Evolutionary conservation across 2,329 filamentous ascomycete genomes (phyloP).

Genomic region (Pestalotiopsis sp.): DNA sequence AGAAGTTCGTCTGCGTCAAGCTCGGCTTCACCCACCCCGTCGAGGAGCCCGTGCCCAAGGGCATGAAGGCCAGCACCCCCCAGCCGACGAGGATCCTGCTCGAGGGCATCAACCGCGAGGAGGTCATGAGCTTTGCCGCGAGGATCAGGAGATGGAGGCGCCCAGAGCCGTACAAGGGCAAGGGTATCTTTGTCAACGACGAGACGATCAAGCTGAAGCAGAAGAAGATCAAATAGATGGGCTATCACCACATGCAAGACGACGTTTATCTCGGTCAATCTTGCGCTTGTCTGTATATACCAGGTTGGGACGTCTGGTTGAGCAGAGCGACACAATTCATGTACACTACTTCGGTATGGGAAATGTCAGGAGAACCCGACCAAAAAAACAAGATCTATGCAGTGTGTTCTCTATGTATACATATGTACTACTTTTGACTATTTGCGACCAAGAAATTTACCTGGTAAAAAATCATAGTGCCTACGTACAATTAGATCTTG

Average conservation of each 20-base stretch:
- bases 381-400: slow-evolving; percentile 7
- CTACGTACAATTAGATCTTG: slow-evolving; percentile 8
- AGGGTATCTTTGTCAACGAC: slow-evolving; percentile 97
- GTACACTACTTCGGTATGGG: slow-evolving; percentile 5
- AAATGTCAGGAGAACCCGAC: background rate
- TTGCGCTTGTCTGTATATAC: background rate
- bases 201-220: slow-evolving; percentile 98
- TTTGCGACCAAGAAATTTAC: background rate
- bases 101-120: slow-evolving; percentile 83
- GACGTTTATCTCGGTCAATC: background rate
- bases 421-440: slow-evolving; percentile 7
- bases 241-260: background rate
- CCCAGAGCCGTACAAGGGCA: slow-evolving; percentile 98
- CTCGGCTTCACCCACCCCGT: slow-evolving; percentile 96
- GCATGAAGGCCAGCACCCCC: slow-evolving; percentile 83
- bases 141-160: slow-evolving; percentile 83
- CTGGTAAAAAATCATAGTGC: background rate
- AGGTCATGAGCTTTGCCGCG: slow-evolving; percentile 88
- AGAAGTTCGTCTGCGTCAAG: slow-evolving; percentile 90
- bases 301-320: background rate
- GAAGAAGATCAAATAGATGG: slow-evolving; percentile 85
- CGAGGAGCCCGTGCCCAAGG: slow-evolving; percentile 79
- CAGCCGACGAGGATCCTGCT: slow-evolving; percentile 89
- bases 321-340: background rate
- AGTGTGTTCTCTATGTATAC: slow-evolving; percentile 11